Evolutionary conservation across 139 green algal species (phyloP), one percentile per base, ranked within the genome.

Genomic region (Yamagishiella unicocca): DNA sequence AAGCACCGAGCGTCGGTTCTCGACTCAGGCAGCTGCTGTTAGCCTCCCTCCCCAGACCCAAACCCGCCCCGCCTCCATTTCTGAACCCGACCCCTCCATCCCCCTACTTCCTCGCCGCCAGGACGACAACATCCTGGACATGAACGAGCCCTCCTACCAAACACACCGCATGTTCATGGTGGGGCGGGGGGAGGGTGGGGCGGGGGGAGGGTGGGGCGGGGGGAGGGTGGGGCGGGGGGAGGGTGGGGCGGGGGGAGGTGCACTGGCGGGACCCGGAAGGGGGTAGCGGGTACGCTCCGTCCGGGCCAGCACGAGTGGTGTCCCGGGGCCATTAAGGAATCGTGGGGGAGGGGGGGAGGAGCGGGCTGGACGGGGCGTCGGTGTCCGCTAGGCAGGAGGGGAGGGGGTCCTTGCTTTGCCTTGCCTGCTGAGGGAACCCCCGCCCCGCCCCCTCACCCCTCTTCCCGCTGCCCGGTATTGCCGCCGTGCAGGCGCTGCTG

Each of bases 111-210:
- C 42, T 40, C 61, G 1, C 61, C 43, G 19, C 0, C 40, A 85
- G 79, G 79, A 85, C 61, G 79, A 85, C 61, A 85, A 85, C 61
- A 22, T 85, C 22, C 35, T 37, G 2, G 79, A 85, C 62, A n/a
- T 85, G 14, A 33, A 85, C 42, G 61, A 85, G 42, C 42, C 38
- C 29, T 64, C 3, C 61, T 85, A 85, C 79, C 79, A 75, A 61
- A 85, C 79, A 1, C 79, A 85, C 62, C 61, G 61, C 19, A 75
- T 64, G 61, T 85, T 85, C 79, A 4, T 75, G 42, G 55, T 74
- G 29, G 2, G 46, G 5, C 8, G 35, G 76, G 3, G 54, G 38
- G 70, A 19, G 70, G 38, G 37, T 35, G 38, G 25, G 40, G 35
- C 4, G 35, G 25, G 31, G 40, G 70, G 70, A 42, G 4, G 10